Evolutionary conservation across 495 filamentous ascomycete genomes (phyloP), one percentile per base, ranked within the genome.

Genomic region (Apodospora peruviana): DNA sequence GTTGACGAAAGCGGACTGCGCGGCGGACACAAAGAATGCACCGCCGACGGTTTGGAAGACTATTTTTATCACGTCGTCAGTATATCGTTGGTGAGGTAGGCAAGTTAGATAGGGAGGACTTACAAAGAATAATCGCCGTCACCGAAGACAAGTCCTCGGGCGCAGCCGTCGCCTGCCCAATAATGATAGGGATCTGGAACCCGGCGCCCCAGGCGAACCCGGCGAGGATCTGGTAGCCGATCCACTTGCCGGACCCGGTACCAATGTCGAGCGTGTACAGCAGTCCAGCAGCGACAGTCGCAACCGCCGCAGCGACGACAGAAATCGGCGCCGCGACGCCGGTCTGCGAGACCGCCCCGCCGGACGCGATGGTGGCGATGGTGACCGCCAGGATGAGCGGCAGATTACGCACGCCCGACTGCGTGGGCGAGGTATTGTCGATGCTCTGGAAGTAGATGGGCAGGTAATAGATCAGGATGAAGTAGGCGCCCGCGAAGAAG

Each of bases 381-480:
- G 80, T 57, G 55, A 82, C 75, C 22, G 63, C 57, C 16, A 84
- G 47, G 43, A 83, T 68, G 11, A 79, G 55, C 4, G 80, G 73
- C 2, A 84, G 67, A 29, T 73, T 79, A 8, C 62, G 60, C 11
- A 84, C 68, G 38, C 79, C 80, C 2, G 73, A 76, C 10, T 59
- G 47, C 36, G 69, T 67, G 7, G 82, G 72, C 17, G 55, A 69
- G 10, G 59, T 62, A 39, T 62, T 60, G 41, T 72, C 57, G 40
- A 84, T 65, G 20, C 56, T 60, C 52, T 86, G 82, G 58, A 84
- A 85, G 56, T 82, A 86, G 48, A 85, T 77, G 19, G 82, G 80
- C 3, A 85, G 63, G 49, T 79, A 84, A 59, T 81, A 84, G 17
- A 81, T 63, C 8, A 78, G 29, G 2, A 75, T 38, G 50, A 74